Conservation (phyloP, 2,329 filamentous ascomycete genomes). For the Amesomyces nigricolor region DNA sequence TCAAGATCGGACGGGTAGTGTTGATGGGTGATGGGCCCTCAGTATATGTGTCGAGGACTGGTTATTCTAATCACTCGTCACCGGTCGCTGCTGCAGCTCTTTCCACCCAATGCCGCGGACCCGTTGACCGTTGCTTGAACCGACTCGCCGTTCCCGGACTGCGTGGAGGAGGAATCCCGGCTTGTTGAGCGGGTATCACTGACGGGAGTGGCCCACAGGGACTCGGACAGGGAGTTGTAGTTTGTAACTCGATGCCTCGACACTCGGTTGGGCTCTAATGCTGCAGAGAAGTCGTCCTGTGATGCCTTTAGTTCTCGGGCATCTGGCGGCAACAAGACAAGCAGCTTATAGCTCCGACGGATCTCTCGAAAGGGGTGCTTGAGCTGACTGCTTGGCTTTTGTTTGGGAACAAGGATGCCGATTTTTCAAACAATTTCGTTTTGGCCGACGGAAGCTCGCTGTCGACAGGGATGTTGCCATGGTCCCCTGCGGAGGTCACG, state of each 20-base stretch:
- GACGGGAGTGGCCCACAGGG: background rate
- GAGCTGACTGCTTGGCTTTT: too few species aligned
- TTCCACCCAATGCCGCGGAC: background rate
- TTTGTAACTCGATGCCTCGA: background rate
- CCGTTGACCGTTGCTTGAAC: background rate
- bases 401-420: background rate
- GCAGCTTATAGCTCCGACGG: background rate
- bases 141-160: background rate
- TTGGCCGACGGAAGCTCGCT: background rate
- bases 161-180: background rate
- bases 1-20: background rate
- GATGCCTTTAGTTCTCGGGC: background rate
- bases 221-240: background rate
- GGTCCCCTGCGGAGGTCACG: slow-evolving; percentile 9
- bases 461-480: background rate
- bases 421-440: slow-evolving; percentile 11
- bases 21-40: background rate
- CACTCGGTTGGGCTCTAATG: background rate
- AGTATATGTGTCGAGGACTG: background rate
- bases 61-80: too few species aligned
- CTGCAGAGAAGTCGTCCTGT: background rate
- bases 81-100: too few species aligned
- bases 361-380: background rate
- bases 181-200: background rate
- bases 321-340: background rate